Conservation (phyloP, 495 filamentous ascomycete genomes). For the Aspergillus homomorphus region DNA sequence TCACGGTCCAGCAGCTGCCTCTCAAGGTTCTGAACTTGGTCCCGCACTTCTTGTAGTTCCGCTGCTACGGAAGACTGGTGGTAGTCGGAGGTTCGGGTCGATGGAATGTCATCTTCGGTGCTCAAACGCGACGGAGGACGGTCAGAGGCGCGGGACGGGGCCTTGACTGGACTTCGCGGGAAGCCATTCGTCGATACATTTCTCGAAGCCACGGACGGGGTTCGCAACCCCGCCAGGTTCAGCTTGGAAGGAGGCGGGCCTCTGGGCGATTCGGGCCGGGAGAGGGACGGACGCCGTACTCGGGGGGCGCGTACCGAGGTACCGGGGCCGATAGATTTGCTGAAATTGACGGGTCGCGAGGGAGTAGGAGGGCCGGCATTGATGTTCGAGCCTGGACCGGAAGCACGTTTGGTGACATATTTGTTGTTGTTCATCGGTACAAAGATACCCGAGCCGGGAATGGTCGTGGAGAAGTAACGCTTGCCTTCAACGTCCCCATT, state of each 20-base stretch:
- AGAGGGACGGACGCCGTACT: conserved; percentile 63
- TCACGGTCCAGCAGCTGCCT: conserved; percentile 80
- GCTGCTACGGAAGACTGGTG: conserved; percentile 38
- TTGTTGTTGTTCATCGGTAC: conserved; percentile 82
- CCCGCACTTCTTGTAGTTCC: conserved; percentile 50
- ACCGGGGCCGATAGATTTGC: conserved; percentile 80
- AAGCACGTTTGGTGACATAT: conserved; percentile 57
- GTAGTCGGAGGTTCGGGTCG: conserved; percentile 44
- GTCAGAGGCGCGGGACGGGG: conserved; percentile 42
- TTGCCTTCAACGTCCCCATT: conserved; percentile 89
- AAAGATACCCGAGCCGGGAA: conserved; percentile 86
- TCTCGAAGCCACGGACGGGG: conserved; percentile 38
- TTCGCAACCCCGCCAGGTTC: conserved; percentile 54
- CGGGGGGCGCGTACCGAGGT: conserved; percentile 67
- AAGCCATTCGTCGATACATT: conserved; percentile 30
- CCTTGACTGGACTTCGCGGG: conserved; percentile 42
- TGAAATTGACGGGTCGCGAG: conserved; percentile 64
- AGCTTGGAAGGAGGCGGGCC: conserved; percentile 50
- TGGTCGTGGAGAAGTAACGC: conserved; percentile 76
- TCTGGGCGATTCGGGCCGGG: conserved; percentile 78
- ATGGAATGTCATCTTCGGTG: conserved; percentile 35
- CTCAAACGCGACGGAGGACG: conserved; percentile 44
- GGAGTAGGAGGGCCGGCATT: conserved; percentile 59
- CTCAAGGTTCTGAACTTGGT: conserved; percentile 63
- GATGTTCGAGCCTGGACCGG: conserved; percentile 55